phyloP scores from a whole-genome alignment of 306 rosid genomes.

The Medicago lupulina region DNA sequence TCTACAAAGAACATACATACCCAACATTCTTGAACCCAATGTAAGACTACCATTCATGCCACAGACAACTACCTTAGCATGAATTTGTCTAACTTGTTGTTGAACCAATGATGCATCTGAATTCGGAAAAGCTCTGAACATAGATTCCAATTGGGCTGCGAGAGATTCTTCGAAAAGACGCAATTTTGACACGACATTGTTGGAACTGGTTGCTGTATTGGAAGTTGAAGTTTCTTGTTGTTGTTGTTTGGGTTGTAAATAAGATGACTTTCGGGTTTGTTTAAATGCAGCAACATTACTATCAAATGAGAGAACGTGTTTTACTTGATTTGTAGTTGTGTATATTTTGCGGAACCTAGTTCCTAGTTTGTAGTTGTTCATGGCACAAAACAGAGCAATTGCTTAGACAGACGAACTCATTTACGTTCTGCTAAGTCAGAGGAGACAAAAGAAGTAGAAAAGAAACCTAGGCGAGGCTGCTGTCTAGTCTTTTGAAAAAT shows the following conservation, averaged over 20 bases:
- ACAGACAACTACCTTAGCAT: slow-evolving; percentile 58
- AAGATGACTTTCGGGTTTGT: no score
- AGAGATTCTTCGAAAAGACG: slow-evolving; percentile 38
- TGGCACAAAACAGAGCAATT: slow-evolving; percentile 11
- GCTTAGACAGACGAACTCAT: background rate
- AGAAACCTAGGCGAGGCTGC: no score
- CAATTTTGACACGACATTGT: slow-evolving; percentile 26
- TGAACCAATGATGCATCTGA: no score
- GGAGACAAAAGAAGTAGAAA: no score
- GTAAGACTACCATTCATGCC: slow-evolving; percentile 47
- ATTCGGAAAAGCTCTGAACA: slow-evolving; percentile 30
- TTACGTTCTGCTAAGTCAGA: no score
- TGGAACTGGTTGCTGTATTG: slow-evolving; percentile 35
- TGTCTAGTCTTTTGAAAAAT: no score
- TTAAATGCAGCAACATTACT: no score
- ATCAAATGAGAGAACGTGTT: no score
- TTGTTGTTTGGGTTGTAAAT: slow-evolving; percentile 1
- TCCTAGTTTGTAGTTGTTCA: no score
- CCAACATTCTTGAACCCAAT: slow-evolving; percentile 58
- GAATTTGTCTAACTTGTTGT: slow-evolving; percentile 67
- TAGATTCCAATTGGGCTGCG: slow-evolving; percentile 46
- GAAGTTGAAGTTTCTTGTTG: slow-evolving; percentile 16
- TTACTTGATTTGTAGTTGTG: slow-evolving; percentile 34
- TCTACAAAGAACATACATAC: slow-evolving; percentile 70
- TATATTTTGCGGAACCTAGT: no score